Conservation (phyloP, 345 rosid genomes). For the Eucalyptus tenuipes region DNA sequence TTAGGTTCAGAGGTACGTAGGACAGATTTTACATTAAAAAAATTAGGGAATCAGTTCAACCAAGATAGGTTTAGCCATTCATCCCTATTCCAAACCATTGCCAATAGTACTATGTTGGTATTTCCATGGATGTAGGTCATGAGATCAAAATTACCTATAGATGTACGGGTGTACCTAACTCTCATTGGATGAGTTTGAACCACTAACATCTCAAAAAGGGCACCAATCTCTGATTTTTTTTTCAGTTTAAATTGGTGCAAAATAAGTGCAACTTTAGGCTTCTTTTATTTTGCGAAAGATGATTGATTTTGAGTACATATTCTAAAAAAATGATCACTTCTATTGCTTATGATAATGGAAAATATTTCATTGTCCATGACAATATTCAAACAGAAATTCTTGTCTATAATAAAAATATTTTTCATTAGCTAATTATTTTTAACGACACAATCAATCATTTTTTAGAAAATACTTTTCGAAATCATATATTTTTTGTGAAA, state of each 20-base stretch:
- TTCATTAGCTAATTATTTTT: neutral
- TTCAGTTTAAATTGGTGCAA: neutral
- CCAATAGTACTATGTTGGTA: neutral
- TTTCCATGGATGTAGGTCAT: neutral
- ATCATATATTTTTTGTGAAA: fast-evolving
- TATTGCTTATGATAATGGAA: fast-evolving
- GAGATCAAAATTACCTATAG: neutral
- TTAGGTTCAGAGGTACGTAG: too few species aligned
- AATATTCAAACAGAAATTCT: neutral
- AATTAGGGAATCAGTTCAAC: too few species aligned
- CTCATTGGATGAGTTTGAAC: neutral
- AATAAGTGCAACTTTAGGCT: neutral
- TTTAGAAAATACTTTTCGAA: neutral
- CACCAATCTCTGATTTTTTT: neutral
- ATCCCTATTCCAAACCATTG: neutral
- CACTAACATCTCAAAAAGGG: neutral
- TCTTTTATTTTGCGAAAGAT: fast-evolving
- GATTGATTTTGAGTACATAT: neutral
- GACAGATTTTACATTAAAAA: neutral
- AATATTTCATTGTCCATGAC: fast-evolving
- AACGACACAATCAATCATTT: fast-evolving
- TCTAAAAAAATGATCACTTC: fast-evolving
- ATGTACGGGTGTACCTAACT: neutral
- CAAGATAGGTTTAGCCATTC: fast-evolving
- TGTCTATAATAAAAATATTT: neutral